Evolutionary conservation across 1,284 basidiomycete genomes (phyloP).

Genomic region (Mixia osmundae): DNA sequence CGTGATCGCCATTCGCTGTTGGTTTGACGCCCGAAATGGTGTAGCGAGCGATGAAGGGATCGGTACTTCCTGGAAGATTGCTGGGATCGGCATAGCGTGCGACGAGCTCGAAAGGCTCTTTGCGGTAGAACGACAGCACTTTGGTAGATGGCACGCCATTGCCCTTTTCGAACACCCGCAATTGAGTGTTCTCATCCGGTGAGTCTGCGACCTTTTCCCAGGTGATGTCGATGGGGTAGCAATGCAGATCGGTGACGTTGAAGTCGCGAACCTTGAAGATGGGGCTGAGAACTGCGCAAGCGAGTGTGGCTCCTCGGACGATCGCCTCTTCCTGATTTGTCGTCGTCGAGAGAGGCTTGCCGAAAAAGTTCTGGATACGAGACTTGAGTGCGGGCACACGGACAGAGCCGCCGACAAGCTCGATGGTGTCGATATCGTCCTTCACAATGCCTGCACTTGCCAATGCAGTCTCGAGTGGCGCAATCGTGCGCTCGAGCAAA

Average conservation of each 20-base stretch:
- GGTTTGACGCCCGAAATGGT: slow-evolving; percentile 50
- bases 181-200: slow-evolving; percentile 58
- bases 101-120: slow-evolving; percentile 61
- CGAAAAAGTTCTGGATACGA: slow-evolving; percentile 39
- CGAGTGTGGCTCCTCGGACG: slow-evolving; percentile 76
- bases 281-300: slow-evolving; percentile 80
- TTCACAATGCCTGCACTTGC: slow-evolving; percentile 33
- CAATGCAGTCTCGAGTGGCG: slow-evolving; percentile 35
- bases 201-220: slow-evolving; percentile 49
- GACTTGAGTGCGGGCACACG: slow-evolving; percentile 44
- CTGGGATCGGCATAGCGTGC: slow-evolving; percentile 49
- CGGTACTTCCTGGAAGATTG: slow-evolving; percentile 45
- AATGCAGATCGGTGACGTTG: slow-evolving; percentile 52
- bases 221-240: slow-evolving; percentile 63
- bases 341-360: slow-evolving; percentile 54
- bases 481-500: slow-evolving; percentile 32
- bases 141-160: slow-evolving; percentile 76
- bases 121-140: slow-evolving; percentile 79
- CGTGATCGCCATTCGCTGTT: slow-evolving; percentile 41
- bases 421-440: slow-evolving; percentile 39
- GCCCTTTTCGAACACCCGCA: slow-evolving; percentile 58
- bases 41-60: slow-evolving; percentile 59
- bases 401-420: slow-evolving; percentile 42
- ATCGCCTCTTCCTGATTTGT: slow-evolving; percentile 90
- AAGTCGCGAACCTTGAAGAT: slow-evolving; percentile 90